phyloP scores from a whole-genome alignment of 2,329 filamentous ascomycete species.

The Diplodia scrobiculata region DNA sequence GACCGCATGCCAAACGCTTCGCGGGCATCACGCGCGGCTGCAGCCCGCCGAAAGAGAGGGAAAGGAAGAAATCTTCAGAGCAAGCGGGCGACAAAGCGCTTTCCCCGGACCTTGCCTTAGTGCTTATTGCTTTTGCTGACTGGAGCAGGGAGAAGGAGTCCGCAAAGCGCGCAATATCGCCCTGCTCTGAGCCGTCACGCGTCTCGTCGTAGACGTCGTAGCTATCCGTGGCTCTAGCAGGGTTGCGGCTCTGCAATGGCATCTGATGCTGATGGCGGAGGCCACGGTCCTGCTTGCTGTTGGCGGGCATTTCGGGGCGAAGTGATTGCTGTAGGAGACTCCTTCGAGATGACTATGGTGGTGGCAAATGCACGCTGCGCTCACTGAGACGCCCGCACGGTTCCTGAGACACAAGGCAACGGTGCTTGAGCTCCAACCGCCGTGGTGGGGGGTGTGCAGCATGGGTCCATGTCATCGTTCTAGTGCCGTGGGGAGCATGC shows the following conservation, averaged over 20 bases:
- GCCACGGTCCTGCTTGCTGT: not conserved
- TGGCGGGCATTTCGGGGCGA: not conserved
- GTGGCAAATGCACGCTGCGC: slow-evolving; percentile 17
- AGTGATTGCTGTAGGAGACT: not conserved
- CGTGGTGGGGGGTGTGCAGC: no score
- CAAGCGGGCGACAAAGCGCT: not conserved
- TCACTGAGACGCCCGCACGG: slow-evolving; percentile 3
- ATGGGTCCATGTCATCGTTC: no score
- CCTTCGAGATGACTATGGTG: not conserved
- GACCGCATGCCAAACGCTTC: no score
- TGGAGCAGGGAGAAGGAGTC: not conserved
- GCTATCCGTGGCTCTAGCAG: not conserved
- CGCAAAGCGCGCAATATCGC: not conserved
- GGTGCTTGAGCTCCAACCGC: no score
- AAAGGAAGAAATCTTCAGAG: not conserved
- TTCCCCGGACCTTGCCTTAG: slow-evolving; percentile 9
- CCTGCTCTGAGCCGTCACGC: no score
- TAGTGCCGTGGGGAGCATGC: not conserved
- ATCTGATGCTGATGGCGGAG: not conserved
- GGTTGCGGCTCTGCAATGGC: slow-evolving; percentile 1
- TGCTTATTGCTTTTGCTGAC: slow-evolving; percentile 5
- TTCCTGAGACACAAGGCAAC: slow-evolving; percentile 21
- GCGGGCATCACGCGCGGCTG: not conserved
- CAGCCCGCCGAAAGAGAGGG: not conserved
- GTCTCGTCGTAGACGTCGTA: no score